Conservation (phyloP, 2,329 filamentous ascomycete species). For the Xylaria sp. region DNA sequence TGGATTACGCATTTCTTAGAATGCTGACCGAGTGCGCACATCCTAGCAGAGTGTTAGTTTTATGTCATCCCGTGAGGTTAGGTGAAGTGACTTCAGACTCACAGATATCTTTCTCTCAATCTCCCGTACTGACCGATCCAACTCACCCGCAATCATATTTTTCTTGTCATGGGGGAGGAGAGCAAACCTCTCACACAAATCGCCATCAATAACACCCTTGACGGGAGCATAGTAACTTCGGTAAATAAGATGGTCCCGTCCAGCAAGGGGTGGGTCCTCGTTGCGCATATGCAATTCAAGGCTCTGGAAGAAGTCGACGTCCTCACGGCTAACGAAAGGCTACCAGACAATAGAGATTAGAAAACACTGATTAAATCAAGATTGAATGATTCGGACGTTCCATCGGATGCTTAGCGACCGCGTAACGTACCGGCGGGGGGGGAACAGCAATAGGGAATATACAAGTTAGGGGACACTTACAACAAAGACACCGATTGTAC, state of each 20-base stretch:
- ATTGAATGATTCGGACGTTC: neutral
- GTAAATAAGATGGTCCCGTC: constrained; percentile 94
- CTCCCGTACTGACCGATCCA: constrained; percentile 88
- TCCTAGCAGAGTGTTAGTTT: constrained; percentile 49
- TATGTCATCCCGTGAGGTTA: neutral
- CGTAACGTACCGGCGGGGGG: too few relatives aligned
- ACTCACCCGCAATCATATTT: constrained; percentile 89
- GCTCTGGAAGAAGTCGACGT: constrained; percentile 96
- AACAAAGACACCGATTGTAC: constrained; percentile 90
- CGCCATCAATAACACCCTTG: constrained; percentile 95
- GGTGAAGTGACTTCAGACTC: constrained; percentile 35
- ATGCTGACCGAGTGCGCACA: constrained; percentile 64
- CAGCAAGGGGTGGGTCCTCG: constrained; percentile 86
- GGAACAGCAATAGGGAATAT: too few relatives aligned
- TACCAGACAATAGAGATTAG: neutral
- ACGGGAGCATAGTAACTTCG: constrained; percentile 94
- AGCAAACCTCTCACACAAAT: constrained; percentile 91
- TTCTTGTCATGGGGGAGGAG: constrained; percentile 87
- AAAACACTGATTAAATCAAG: too few relatives aligned
- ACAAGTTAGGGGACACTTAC: constrained; percentile 4
- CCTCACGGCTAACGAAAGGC: constrained; percentile 88
- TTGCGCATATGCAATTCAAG: constrained; percentile 86
- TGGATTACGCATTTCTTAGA: constrained; percentile 44
- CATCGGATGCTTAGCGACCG: neutral
- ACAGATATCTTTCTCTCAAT: constrained; percentile 94